These are phyloP conservation scores for Mucor velutinosus DNA, from an alignment of 371 early-diverging fungal species.

Conservation along the genomic window DNA sequence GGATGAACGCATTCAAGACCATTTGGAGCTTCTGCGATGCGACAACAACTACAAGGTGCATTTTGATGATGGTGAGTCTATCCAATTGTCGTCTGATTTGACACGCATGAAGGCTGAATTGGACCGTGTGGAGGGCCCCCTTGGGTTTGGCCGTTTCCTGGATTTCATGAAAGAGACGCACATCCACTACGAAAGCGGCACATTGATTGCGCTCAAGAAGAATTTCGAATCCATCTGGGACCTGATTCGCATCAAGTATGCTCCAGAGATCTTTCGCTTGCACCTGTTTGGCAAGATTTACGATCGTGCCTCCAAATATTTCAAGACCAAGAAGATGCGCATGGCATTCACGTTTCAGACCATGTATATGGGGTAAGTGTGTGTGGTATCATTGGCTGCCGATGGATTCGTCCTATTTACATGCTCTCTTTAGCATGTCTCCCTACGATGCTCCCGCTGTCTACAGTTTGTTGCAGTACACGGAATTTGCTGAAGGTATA, in stretches of 20 bases:
- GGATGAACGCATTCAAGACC: conserved; percentile 53
- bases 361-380: conserved; percentile 58
- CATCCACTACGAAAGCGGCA: conserved; percentile 56
- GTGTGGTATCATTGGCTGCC: neutral
- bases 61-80: conserved; percentile 56
- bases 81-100: conserved; percentile 56
- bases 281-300: conserved; percentile 58
- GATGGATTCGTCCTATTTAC: neutral
- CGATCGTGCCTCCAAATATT: conserved; percentile 50
- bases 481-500: conserved; percentile 67
- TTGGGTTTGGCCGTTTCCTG: conserved; percentile 49
- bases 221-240: conserved; percentile 60
- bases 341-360: conserved; percentile 71
- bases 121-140: conserved; percentile 54
- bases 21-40: conserved; percentile 56
- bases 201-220: conserved; percentile 49
- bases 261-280: conserved; percentile 46
- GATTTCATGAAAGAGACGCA: conserved; percentile 55
- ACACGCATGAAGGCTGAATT: conserved; percentile 55
- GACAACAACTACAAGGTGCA: conserved; percentile 67
- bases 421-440: conserved; percentile 52
- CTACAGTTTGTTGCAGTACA: conserved; percentile 62
- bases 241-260: conserved; percentile 43
- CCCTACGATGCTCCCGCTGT: conserved; percentile 71
- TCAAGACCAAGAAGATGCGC: conserved; percentile 61